Percentiles rank a stretch among this genome's conserved stretches.
Conservation (phyloP, 352 stramenopile genomes). For the Phytopythium kandeliae region DNA sequence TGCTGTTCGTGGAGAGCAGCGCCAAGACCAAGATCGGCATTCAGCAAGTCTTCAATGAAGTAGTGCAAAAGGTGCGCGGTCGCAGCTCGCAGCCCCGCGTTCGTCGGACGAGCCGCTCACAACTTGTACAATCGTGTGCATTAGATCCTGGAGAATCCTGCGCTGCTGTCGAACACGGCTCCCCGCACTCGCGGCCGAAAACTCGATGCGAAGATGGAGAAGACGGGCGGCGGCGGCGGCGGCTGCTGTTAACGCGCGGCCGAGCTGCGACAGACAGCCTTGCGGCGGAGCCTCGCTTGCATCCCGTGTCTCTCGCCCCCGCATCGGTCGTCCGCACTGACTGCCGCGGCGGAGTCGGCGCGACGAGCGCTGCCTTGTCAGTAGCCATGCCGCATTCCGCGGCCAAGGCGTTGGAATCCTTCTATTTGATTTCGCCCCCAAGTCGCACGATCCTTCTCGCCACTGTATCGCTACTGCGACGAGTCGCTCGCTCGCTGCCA, state of each 20-base stretch:
- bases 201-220: conserved; percentile 54
- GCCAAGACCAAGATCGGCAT: conserved; percentile 95
- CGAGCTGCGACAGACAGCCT: background rate
- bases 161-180: conserved; percentile 84
- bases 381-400: background rate
- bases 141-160: conserved; percentile 89
- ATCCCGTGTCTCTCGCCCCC: background rate
- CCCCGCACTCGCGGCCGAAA: conserved; percentile 58
- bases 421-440: conserved; percentile 3
- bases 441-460: too few relatives aligned
- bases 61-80: conserved; percentile 93
- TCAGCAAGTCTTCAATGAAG: conserved; percentile 96
- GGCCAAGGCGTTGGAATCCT: background rate
- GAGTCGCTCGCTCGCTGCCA: too few relatives aligned
- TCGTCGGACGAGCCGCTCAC: too few relatives aligned
- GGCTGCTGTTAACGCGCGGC: conserved; percentile 41
- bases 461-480: too few relatives aligned
- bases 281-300: background rate
- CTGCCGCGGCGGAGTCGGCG: background rate
- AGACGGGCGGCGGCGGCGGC: conserved; percentile 34
- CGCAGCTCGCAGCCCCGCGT: too few relatives aligned
- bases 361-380: background rate
- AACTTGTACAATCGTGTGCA: too few relatives aligned
- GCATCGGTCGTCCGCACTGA: too few relatives aligned
- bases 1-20: conserved; percentile 98